Base-by-base conservation (phyloP, 371 early-diverging fungal genomes). In the Mucor ambiguus region DNA sequence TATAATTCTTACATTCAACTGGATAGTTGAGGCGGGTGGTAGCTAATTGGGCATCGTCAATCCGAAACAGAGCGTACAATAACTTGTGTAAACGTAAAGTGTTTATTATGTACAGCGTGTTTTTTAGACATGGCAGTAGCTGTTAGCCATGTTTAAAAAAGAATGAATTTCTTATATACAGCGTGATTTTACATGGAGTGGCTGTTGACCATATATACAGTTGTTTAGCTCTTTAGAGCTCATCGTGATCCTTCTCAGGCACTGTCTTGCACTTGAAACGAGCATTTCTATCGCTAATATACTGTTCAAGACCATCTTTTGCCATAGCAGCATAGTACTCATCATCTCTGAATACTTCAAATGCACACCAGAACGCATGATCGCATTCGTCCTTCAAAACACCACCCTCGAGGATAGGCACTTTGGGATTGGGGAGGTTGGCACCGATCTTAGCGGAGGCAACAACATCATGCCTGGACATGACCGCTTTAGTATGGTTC, bases 361-460 rank as follows among this genome's bases (percentile, higher is more conserved):
- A 76, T 1, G 73, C 70, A 58, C 76, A 76, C 76, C 76, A 76
- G 32, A 76, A 76, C 20, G 73, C 76, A 58, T 65, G 63, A 24
- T 73, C 76, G 28, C 76, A 76, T 58, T 78, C 73, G 20, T 75
- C 66, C 58, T 72, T 72, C 29, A 78, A 41, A 2, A 75, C 52
- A 33, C 78, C 78, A 2, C 75, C 78, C 11, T 66, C 63, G 24
- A 73, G 59, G 12, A 60, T 60, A 22, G 78, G 78, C 4, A 73
- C 64, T 18, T 63, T 37, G 5, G 29, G 20, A 55, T 75, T 67
- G 20, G 56, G 63, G 48, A 60, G 64, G 48, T 69, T 61, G 11
- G 66, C 78, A 69, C 78, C 78, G n/a, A 70, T 35, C 58, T 67
- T 64, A 1, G 71, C 68, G 29, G 78, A 72, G 20, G 48, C 61